These are phyloP conservation scores for Colletotrichum sp. DNA, from an alignment of 2,329 filamentous ascomycete species.

Conservation along the genomic window DNA sequence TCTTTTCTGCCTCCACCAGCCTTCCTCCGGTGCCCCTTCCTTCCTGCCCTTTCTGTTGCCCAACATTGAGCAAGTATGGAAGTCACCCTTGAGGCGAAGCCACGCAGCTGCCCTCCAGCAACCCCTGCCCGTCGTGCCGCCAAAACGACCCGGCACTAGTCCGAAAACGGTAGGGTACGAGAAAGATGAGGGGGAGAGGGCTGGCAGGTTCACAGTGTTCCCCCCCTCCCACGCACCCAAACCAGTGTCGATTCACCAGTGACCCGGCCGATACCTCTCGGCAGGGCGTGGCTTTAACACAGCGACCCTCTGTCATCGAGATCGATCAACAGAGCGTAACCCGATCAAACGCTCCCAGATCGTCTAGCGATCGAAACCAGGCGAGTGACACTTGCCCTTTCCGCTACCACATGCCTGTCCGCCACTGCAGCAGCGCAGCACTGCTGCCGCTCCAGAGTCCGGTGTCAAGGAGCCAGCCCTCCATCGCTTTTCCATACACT, in stretches of 20 bases:
- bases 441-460: background rate
- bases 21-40: background rate
- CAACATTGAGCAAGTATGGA: background rate
- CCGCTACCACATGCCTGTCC: conserved; percentile 10
- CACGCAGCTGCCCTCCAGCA: background rate
- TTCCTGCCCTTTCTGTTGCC: background rate
- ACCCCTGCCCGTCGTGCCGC: background rate
- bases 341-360: conserved; percentile 24
- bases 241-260: background rate
- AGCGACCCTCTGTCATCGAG: conserved; percentile 21
- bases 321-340: conserved; percentile 26
- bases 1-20: background rate
- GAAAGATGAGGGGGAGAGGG: background rate
- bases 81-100: background rate
- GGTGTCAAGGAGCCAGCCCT: background rate
- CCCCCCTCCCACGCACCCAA: background rate
- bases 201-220: background rate
- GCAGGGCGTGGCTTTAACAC: background rate
- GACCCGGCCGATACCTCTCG: background rate
- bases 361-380: conserved; percentile 23
- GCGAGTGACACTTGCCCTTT: conserved; percentile 18
- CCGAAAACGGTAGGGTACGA: background rate
- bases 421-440: background rate
- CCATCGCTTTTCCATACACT: background rate
- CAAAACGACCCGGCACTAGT: background rate